A percentile compares a stretch with the other conserved stretches of the same genome.
These are phyloP conservation scores for Pilobolus umbonatus DNA, from an alignment of 192 early-diverging fungal genomes.

Conservation along the genomic window DNA sequence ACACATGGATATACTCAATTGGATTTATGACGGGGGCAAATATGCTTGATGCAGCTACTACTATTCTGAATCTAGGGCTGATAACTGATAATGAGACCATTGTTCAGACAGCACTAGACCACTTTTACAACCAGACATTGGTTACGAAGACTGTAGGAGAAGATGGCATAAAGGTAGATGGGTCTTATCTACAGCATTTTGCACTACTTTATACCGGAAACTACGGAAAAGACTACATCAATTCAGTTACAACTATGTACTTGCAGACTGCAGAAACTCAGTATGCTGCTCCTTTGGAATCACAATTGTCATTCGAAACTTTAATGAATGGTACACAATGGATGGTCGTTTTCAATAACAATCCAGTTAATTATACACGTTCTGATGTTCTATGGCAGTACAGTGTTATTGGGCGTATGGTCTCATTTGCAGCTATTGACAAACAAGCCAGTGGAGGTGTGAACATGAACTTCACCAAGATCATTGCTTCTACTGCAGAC, in stretches of 20 bases:
- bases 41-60: slow-evolving; percentile 17
- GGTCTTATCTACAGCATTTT: slow-evolving; percentile 26
- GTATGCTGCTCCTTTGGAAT: slow-evolving; percentile 3
- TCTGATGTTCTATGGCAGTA: slow-evolving; percentile 24
- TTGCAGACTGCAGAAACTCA: slow-evolving; percentile 11
- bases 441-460: slow-evolving; percentile 20
- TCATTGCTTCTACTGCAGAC: slow-evolving; percentile 8
- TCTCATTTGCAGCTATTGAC: slow-evolving; percentile 9
- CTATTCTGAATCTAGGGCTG: slow-evolving; percentile 6
- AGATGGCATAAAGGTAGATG: slow-evolving; percentile 24
- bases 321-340: slow-evolving; percentile 24
- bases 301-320: slow-evolving; percentile 8
- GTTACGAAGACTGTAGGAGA: neutral
- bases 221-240: slow-evolving; percentile 24
- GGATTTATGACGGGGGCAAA: slow-evolving; percentile 24
- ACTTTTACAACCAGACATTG: slow-evolving; percentile 16
- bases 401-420: slow-evolving; percentile 23
- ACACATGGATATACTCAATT: slow-evolving; percentile 13
- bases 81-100: slow-evolving; percentile 19
- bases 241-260: slow-evolving; percentile 4
- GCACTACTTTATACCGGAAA: slow-evolving; percentile 22
- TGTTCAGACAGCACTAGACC: slow-evolving; percentile 1
- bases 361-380: neutral
- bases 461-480: slow-evolving; percentile 8
- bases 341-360: slow-evolving; percentile 16